Percentiles rank a stretch among this genome's conserved stretches.
phyloP scores from a whole-genome alignment of 2,329 filamentous ascomycete species.

The Graphiopsis chlorocephala region DNA sequence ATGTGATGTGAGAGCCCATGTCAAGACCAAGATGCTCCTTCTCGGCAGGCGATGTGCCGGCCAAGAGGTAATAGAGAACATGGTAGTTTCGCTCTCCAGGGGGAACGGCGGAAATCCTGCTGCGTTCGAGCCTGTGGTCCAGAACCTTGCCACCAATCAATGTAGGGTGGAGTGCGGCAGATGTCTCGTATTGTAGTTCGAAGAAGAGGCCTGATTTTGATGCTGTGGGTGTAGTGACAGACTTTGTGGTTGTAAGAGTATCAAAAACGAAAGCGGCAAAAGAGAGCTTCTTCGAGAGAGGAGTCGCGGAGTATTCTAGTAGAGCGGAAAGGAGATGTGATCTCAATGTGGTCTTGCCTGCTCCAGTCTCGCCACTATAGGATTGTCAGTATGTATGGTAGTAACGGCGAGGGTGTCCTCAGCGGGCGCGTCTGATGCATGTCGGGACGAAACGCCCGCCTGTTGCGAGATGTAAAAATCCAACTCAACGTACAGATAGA shows the following conservation, averaged over 20 bases:
- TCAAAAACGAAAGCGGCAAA: conserved; percentile 95
- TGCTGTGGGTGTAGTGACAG: conserved; percentile 88
- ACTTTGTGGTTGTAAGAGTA: conserved; percentile 93
- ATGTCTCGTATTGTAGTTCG: conserved; percentile 93
- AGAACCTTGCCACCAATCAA: conserved; percentile 92
- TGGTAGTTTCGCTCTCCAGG: conserved; percentile 97
- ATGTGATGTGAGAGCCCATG: conserved; percentile 40
- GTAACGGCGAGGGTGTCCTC: background rate
- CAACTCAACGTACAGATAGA: conserved; percentile 74
- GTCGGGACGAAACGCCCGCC: background rate
- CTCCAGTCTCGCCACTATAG: conserved; percentile 83
- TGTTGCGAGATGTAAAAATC: background rate
- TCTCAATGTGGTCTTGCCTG: conserved; percentile 92
- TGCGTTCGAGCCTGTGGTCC: conserved; percentile 88
- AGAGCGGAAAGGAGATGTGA: conserved; percentile 84
- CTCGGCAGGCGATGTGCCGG: conserved; percentile 86
- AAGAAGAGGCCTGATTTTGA: conserved; percentile 95
- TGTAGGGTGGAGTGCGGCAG: conserved; percentile 76
- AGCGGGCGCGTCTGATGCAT: background rate
- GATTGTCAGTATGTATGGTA: conserved; percentile 18
- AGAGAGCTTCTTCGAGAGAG: conserved; percentile 87
- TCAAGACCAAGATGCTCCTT: conserved; percentile 78
- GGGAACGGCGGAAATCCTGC: conserved; percentile 84
- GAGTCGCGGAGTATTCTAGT: conserved; percentile 85
- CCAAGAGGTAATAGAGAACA: conserved; percentile 89